Evolutionary conservation across 805 yeast genomes (phyloP).

Genomic region (Saccharomycopsis sp.): DNA sequence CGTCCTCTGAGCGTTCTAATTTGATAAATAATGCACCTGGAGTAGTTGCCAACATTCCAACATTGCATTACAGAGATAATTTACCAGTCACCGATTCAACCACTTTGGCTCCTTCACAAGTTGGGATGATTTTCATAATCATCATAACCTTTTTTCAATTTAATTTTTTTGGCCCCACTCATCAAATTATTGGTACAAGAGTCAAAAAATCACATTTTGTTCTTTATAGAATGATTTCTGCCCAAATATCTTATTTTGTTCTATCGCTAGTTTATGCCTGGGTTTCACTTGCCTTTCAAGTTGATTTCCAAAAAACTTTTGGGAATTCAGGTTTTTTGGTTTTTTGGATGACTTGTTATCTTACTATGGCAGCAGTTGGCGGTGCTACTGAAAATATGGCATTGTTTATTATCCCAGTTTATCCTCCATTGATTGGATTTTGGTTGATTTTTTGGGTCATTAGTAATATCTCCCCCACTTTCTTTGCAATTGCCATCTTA

Average conservation of each 20-base stretch:
- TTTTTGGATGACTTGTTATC: constrained; percentile 48
- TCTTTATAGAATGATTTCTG: constrained; percentile 38
- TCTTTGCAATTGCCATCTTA: constrained; percentile 49
- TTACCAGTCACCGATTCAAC: constrained; percentile 41
- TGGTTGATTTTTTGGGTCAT: constrained; percentile 65
- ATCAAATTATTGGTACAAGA: constrained; percentile 26
- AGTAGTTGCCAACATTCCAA: constrained; percentile 3
- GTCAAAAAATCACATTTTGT: constrained; percentile 31
- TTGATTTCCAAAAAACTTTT: constrained; percentile 39
- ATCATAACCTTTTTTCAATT: constrained; percentile 67
- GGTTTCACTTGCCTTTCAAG: constrained; percentile 52
- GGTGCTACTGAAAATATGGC: constrained; percentile 53
- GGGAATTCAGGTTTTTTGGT: constrained; percentile 60
- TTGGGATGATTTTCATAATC: constrained; percentile 64
- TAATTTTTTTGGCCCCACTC: constrained; percentile 33
- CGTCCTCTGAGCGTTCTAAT: neutral
- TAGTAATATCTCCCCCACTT: constrained; percentile 57
- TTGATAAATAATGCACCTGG: constrained; percentile 3
- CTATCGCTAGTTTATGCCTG: constrained; percentile 45
- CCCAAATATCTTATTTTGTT: constrained; percentile 45
- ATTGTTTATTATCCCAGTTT: constrained; percentile 34
- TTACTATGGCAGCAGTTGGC: constrained; percentile 62
- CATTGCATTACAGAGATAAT: constrained; percentile 28
- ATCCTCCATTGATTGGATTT: constrained; percentile 58
- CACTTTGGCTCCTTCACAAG: constrained; percentile 52